Conservation (phyloP, 768 basidiomycete genomes). For the Termitomyces sp. region DNA sequence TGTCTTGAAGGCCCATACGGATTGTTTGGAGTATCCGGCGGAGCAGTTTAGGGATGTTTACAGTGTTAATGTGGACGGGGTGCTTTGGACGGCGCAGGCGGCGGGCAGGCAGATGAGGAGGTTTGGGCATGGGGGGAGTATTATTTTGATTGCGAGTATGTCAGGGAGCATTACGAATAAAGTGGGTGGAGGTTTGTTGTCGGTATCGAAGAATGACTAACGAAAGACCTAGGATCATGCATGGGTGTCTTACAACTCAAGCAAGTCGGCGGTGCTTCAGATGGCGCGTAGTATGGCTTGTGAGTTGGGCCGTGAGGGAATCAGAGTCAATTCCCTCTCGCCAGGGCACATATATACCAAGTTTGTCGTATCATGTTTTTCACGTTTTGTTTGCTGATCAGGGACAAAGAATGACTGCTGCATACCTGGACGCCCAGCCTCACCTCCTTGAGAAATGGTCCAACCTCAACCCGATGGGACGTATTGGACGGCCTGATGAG, state of each 20-base stretch:
- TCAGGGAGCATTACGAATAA: constrained; percentile 65
- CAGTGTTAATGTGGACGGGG: constrained; percentile 47
- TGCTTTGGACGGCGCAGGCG: constrained; percentile 46
- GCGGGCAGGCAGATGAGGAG: constrained; percentile 43
- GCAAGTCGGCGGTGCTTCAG: constrained; percentile 75
- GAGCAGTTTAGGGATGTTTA: constrained; percentile 59
- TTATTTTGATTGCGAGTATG: constrained; percentile 49
- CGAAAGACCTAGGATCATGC: constrained; percentile 45
- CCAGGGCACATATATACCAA: constrained; percentile 74
- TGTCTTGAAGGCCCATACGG: constrained; percentile 52
- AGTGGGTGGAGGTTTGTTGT: constrained; percentile 27
- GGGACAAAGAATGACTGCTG: constrained; percentile 62
- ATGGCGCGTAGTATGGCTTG: constrained; percentile 83
- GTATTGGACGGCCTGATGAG: constrained; percentile 70
- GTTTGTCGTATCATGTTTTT: constrained; percentile 24
- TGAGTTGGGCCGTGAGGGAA: constrained; percentile 60
- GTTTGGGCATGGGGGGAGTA: constrained; percentile 35
- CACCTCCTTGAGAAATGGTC: constrained; percentile 66
- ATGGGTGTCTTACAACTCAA: constrained; percentile 74
- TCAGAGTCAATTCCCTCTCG: constrained; percentile 73
- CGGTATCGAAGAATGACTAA: background rate
- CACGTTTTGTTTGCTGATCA: background rate
- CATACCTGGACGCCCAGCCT: constrained; percentile 61
- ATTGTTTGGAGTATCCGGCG: constrained; percentile 63
- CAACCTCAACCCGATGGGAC: constrained; percentile 59